Percentiles rank a stretch among this genome's conserved stretches.
Evolutionary conservation across 2,329 filamentous ascomycete species (phyloP).

Genomic region (Aspergillus ochraceus): DNA sequence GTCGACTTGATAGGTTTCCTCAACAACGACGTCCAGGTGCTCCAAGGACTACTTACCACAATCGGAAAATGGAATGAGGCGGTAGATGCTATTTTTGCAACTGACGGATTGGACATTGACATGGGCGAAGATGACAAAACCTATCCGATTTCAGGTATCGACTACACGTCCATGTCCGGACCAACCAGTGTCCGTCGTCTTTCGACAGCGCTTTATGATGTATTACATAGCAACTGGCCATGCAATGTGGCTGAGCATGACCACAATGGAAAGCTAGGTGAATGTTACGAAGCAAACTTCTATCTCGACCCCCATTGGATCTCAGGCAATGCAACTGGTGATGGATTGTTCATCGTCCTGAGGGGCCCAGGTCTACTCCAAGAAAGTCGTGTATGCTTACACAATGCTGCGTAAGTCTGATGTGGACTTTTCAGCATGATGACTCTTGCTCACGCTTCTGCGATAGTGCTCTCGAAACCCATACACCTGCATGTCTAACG

Average conservation of each 20-base stretch:
- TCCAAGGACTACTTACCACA: no score
- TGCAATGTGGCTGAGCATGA: conserved; percentile 9
- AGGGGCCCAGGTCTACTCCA: not conserved
- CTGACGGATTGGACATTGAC: no score
- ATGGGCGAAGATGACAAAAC: no score
- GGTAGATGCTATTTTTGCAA: no score
- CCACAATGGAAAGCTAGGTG: conserved; percentile 11
- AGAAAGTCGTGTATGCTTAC: not conserved
- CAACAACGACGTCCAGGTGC: no score
- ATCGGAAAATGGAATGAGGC: no score
- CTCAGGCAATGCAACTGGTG: not conserved
- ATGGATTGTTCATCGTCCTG: conserved; percentile 4
- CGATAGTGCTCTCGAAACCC: not conserved
- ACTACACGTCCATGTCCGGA: no score
- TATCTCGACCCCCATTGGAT: conserved; percentile 14
- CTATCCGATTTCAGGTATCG: no score
- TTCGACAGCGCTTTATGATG: conserved; percentile 1
- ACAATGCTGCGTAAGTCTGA: not conserved
- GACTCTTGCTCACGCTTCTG: no score
- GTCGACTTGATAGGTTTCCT: no score
- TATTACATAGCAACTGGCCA: conserved; percentile 11
- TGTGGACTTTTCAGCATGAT: not conserved
- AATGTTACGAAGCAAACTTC: conserved; percentile 12
- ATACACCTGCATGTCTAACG: conserved; percentile 7
- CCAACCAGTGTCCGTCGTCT: not conserved